These are phyloP conservation scores for Discostella pseudostelligera DNA, from an alignment of 108 stramenopile genomes.

Conservation along the genomic window DNA sequence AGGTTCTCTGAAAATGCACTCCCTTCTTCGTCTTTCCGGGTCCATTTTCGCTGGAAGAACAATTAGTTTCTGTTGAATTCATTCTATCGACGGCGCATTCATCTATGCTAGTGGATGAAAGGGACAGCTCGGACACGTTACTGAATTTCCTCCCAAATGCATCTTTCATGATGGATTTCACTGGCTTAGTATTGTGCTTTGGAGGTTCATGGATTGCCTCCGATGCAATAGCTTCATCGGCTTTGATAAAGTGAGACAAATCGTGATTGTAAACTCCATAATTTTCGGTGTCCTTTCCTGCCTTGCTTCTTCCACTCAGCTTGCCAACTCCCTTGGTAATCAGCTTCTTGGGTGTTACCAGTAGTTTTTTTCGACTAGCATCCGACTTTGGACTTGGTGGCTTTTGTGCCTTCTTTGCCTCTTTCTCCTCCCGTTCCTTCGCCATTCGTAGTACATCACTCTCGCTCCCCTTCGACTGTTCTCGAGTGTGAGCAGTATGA, in stretches of 20 bases:
- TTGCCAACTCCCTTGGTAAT: conserved; percentile 10
- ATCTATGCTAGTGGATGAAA: too few relatives aligned
- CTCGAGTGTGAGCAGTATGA: conserved; percentile 33
- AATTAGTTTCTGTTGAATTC: background rate
- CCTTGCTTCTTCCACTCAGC: conserved; percentile 10
- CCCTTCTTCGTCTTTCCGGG: conserved; percentile 21
- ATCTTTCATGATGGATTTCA: conserved; percentile 18
- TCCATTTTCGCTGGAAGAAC: background rate
- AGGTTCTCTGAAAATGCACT: conserved; percentile 50
- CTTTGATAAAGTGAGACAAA: conserved; percentile 22
- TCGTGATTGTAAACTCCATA: conserved; percentile 25
- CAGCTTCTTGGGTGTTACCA: conserved; percentile 15
- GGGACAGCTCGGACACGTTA: background rate
- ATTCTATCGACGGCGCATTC: conserved; percentile 11
- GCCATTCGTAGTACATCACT: conserved; percentile 9
- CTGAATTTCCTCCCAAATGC: background rate
- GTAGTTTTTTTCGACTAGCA: conserved; percentile 1
- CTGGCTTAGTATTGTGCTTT: conserved; percentile 14
- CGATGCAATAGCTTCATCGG: background rate
- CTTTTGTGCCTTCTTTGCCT: background rate
- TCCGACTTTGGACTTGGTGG: background rate
- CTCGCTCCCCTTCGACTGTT: conserved; percentile 8
- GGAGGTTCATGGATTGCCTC: conserved; percentile 12
- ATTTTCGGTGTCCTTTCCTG: background rate
- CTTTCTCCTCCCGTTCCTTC: background rate